These are phyloP conservation scores for Aspergillus nomiae DNA, from an alignment of 2,329 filamentous ascomycete genomes.

Conservation along the genomic window DNA sequence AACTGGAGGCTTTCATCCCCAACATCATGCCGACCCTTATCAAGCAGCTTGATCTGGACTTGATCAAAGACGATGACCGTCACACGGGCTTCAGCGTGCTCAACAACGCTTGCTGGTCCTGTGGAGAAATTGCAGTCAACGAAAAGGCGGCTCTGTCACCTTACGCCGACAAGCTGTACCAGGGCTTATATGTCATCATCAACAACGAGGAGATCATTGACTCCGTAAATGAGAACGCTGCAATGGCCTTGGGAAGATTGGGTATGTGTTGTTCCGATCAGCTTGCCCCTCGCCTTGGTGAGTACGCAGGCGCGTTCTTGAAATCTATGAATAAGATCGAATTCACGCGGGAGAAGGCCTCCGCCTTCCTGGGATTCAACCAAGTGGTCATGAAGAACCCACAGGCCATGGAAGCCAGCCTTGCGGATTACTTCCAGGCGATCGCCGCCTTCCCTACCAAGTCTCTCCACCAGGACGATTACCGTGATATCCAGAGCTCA, in stretches of 20 bases:
- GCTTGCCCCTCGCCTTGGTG: slow-evolving; percentile 75
- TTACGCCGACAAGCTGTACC: slow-evolving; percentile 75
- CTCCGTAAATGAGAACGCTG: slow-evolving; percentile 89
- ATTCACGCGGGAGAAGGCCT: slow-evolving; percentile 90
- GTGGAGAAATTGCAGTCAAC: slow-evolving; percentile 86
- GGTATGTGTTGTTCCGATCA: slow-evolving; percentile 76
- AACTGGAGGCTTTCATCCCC: slow-evolving; percentile 73
- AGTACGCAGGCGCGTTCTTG: slow-evolving; percentile 81
- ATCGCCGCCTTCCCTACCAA: slow-evolving; percentile 72
- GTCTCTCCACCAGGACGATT: slow-evolving; percentile 63
- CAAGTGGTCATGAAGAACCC: slow-evolving; percentile 83
- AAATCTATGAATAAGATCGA: slow-evolving; percentile 79
- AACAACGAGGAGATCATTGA: slow-evolving; percentile 81
- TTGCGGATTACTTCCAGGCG: slow-evolving; percentile 78
- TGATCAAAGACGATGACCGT: slow-evolving; percentile 74
- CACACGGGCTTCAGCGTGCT: slow-evolving; percentile 88
- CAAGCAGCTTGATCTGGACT: slow-evolving; percentile 81
- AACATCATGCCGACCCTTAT: slow-evolving; percentile 77
- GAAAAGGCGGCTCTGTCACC: slow-evolving; percentile 71
- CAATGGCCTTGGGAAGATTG: slow-evolving; percentile 85
- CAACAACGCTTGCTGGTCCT: slow-evolving; percentile 98
- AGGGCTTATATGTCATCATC: slow-evolving; percentile 78
- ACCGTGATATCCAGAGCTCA: slow-evolving; percentile 63
- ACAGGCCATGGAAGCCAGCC: slow-evolving; percentile 82
- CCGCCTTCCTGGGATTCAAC: slow-evolving; percentile 88